Percentiles rank a stretch among this genome's conserved stretches.
Evolutionary conservation across 75 land plant species (phyloP).

Genomic region (Sequoiadendron giganteum): DNA sequence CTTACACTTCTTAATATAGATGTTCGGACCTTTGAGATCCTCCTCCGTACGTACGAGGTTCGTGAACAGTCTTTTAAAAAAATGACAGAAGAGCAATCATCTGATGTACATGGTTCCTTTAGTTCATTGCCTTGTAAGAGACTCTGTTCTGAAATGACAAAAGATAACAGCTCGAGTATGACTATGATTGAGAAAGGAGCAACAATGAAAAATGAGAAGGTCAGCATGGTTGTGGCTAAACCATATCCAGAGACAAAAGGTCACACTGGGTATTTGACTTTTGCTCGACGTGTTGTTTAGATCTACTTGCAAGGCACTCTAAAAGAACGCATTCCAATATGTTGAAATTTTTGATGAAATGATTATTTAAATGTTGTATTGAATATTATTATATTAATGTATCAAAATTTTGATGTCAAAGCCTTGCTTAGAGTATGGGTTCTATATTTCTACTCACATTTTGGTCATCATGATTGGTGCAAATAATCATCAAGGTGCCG

Average conservation of each 20-base stretch:
- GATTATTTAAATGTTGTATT: neutral
- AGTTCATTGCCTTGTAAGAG: conserved; percentile 52
- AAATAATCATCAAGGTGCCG: neutral
- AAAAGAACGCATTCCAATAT: neutral
- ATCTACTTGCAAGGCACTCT: neutral
- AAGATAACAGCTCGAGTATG: conserved; percentile 13
- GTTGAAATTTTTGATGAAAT: neutral
- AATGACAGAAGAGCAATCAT: conserved; percentile 12
- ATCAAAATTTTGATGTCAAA: neutral
- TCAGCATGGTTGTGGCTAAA: conserved; percentile 25
- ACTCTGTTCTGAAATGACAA: conserved; percentile 23
- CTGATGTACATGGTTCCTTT: conserved; percentile 8
- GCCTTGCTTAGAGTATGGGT: neutral
- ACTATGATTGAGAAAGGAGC: conserved; percentile 4
- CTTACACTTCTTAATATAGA: conserved; percentile 32
- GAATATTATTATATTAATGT: neutral
- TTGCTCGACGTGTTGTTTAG: conserved; percentile 60
- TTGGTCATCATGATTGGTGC: neutral
- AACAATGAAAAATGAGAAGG: neutral
- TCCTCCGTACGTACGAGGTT: conserved; percentile 83
- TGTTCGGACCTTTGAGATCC: conserved; percentile 88
- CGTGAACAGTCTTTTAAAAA: conserved; percentile 38
- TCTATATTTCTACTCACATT: neutral
- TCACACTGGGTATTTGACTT: conserved; percentile 96
- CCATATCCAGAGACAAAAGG: conserved; percentile 77